Evolutionary conservation across 2,329 filamentous ascomycete species (phyloP).

Genomic region (Hysterium pulicare): DNA sequence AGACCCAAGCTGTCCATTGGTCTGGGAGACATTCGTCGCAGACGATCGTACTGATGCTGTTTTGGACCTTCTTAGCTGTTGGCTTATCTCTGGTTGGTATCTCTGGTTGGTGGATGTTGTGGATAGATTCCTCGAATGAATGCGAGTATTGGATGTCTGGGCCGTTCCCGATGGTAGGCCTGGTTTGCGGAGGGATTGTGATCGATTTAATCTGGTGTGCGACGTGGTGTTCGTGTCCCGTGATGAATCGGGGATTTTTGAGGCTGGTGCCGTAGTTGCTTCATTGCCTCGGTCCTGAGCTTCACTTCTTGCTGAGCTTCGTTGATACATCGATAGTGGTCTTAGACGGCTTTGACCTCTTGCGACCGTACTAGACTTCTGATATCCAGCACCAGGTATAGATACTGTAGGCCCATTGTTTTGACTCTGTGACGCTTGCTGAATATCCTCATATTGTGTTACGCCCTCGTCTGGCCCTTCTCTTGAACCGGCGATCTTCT

Average conservation of each 20-base stretch:
- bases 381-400: too few species aligned
- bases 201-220: constrained; percentile 18
- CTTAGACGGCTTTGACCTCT: constrained; percentile 21
- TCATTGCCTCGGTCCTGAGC: constrained; percentile 9
- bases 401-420: not conserved
- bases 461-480: constrained; percentile 3
- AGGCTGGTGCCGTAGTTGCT: constrained; percentile 10
- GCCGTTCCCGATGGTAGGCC: constrained; percentile 14
- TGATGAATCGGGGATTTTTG: constrained; percentile 16
- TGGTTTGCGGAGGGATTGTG: constrained; percentile 31
- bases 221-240: constrained; percentile 18
- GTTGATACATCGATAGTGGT: constrained; percentile 31
- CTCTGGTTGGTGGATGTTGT: constrained; percentile 11
- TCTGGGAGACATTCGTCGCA: too few species aligned
- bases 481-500: too few species aligned
- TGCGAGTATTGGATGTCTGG: constrained; percentile 8
- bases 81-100: too few species aligned
- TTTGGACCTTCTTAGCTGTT: too few species aligned
- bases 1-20: too few species aligned
- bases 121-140: constrained; percentile 27
- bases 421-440: not conserved
- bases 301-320: constrained; percentile 10
- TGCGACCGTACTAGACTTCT: too few species aligned
- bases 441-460: not conserved
- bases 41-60: too few species aligned